Percentiles rank a stretch among this genome's conserved stretches.
phyloP scores from a whole-genome alignment of 306 rosid genomes.

The Castanospermum australe region DNA sequence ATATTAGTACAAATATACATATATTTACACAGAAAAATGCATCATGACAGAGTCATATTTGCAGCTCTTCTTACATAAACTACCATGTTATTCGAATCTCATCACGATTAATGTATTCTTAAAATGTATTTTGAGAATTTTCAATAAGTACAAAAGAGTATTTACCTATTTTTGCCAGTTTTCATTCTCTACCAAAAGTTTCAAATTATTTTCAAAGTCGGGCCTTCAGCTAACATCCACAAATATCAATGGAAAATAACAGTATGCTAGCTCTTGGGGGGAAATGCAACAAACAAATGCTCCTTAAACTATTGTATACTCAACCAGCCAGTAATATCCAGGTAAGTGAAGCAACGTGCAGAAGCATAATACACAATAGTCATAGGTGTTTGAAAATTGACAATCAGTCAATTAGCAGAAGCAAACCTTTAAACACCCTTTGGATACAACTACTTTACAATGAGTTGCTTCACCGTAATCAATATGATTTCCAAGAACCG shows the following conservation, averaged over 20 bases:
- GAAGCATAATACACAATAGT: neutral
- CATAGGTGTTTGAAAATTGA: neutral
- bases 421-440: neutral
- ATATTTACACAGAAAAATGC: neutral
- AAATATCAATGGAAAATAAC: neutral
- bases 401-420: neutral
- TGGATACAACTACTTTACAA: neutral
- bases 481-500: neutral
- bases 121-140: neutral
- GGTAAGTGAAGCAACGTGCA: neutral
- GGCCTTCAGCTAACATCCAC: neutral
- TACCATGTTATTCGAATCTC: neutral
- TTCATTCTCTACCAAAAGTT: neutral
- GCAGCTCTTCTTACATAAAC: neutral
- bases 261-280: neutral
- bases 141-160: neutral
- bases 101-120: neutral
- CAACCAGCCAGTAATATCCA: neutral
- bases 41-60: neutral
- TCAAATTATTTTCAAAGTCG: neutral
- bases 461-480: neutral
- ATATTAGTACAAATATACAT: too few relatives aligned
- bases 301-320: neutral
- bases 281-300: neutral
- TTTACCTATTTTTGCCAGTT: neutral